Evolutionary conservation across 192 early-diverging fungal genomes (phyloP).

Genomic region (Gigaspora rosea): DNA sequence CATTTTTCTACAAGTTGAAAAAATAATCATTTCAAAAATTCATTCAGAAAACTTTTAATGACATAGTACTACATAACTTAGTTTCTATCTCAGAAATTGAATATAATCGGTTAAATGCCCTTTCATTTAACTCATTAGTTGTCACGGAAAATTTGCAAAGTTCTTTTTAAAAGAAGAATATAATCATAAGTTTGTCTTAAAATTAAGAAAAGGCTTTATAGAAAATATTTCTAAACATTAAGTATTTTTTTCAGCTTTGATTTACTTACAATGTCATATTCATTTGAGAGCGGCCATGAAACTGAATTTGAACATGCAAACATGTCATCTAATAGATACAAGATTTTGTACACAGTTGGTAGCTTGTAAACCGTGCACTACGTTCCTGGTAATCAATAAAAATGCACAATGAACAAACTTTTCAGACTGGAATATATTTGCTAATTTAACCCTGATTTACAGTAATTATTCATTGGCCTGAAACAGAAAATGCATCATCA

Average conservation of each 20-base stretch:
- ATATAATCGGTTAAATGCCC: neutral
- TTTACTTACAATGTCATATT: neutral
- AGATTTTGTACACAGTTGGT: too few relatives aligned
- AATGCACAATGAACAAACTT: neutral
- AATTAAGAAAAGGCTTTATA: neutral
- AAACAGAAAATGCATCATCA: conserved; percentile 19
- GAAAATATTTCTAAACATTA: neutral
- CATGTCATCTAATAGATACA: too few relatives aligned
- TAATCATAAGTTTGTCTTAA: neutral
- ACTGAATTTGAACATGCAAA: too few relatives aligned
- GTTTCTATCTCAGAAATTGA: conserved; percentile 16
- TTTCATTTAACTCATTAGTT: conserved; percentile 13
- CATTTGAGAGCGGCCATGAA: neutral
- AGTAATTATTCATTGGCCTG: conserved; percentile 32
- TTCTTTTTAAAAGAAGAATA: neutral
- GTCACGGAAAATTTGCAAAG: conserved; percentile 15
- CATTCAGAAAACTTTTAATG: neutral
- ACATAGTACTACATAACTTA: neutral
- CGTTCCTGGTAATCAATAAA: too few relatives aligned
- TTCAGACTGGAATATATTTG: conserved; percentile 10
- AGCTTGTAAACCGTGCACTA: too few relatives aligned
- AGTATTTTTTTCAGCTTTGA: neutral
- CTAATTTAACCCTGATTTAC: neutral
- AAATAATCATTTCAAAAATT: conserved; percentile 17
- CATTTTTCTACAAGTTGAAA: neutral